A percentile compares a stretch with the other conserved stretches of the same genome.
Evolutionary conservation across 1,139 yeast genomes (phyloP).

Genomic region (Suhomyces ambrosiae): DNA sequence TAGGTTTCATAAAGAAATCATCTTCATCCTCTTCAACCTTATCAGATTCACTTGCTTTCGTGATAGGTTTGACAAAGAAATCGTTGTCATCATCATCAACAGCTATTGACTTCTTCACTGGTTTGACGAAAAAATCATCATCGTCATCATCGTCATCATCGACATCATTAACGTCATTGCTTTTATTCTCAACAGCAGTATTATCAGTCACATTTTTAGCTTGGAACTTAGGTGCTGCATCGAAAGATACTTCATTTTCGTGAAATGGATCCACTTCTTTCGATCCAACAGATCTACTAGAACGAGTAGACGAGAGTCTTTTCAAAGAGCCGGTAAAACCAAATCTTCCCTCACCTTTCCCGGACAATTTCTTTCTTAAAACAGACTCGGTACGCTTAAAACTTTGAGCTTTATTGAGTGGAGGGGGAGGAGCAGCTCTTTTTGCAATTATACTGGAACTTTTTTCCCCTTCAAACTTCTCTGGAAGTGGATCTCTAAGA

Average conservation of each 20-base stretch:
- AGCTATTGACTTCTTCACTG: constrained; percentile 17
- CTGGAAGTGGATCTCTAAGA: constrained; percentile 24
- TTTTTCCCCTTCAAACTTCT: constrained; percentile 13
- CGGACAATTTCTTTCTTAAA: constrained; percentile 11
- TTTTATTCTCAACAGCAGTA: too few species aligned
- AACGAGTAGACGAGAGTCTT: constrained; percentile 17
- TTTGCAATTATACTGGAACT: constrained; percentile 53
- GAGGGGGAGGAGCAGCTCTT: constrained; percentile 78
- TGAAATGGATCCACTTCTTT: constrained; percentile 52
- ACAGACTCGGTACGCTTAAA: constrained; percentile 16
- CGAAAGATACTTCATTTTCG: constrained; percentile 72
- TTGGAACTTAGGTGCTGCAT: constrained; percentile 61
- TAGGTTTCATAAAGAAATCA: constrained; percentile 36
- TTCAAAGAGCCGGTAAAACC: constrained; percentile 1
- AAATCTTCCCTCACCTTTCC: constrained; percentile 2
- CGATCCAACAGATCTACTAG: constrained; percentile 19
- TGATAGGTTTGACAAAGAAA: constrained; percentile 33
- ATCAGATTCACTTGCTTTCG: constrained; percentile 10
- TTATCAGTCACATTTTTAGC: constrained; percentile 12
- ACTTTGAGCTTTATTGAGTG: constrained; percentile 26
- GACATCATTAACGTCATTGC: too few species aligned
- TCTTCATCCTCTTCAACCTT: constrained; percentile 27
- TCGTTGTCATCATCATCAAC: constrained; percentile 18
- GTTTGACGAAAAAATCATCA: constrained; percentile 37
- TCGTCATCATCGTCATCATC: constrained; percentile 27